A percentile compares a stretch with the other conserved stretches of the same genome.
Conservation (phyloP, 768 basidiomycete genomes). For the Amanita subjunquillea region DNA sequence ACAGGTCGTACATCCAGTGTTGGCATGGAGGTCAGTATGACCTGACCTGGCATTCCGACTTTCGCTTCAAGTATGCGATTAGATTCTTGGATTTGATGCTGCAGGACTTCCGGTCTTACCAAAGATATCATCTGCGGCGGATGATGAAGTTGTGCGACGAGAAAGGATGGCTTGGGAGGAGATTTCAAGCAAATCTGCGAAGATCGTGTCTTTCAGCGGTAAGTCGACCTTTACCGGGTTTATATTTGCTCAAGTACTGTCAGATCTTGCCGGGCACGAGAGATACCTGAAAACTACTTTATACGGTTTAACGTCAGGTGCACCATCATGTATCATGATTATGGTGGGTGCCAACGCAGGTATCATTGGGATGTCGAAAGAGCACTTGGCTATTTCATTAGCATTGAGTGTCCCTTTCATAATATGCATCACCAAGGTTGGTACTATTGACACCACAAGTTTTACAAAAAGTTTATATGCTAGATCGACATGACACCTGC, state of each 20-base stretch:
- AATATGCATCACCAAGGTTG: conserved; percentile 89
- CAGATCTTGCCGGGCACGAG: conserved; percentile 95
- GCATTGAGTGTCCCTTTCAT: conserved; percentile 90
- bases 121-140: conserved; percentile 39
- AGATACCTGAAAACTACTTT: conserved; percentile 87
- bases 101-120: conserved; percentile 76
- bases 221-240: conserved; percentile 4
- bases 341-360: conserved; percentile 96
- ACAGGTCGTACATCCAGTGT: conserved; percentile 92
- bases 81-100: conserved; percentile 86
- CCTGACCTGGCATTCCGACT: background rate
- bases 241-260: background rate
- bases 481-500: conserved; percentile 97
- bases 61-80: conserved; percentile 1
- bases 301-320: conserved; percentile 90
- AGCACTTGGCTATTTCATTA: conserved; percentile 90
- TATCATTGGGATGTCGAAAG: conserved; percentile 87
- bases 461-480: background rate
- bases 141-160: conserved; percentile 55
- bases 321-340: conserved; percentile 84
- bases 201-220: conserved; percentile 93
- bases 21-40: conserved; percentile 77
- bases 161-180: conserved; percentile 96
- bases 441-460: background rate
- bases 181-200: conserved; percentile 79